Evolutionary conservation across 1,139 yeast species (phyloP).

Genomic region (Debaryomyces robertsiae): DNA sequence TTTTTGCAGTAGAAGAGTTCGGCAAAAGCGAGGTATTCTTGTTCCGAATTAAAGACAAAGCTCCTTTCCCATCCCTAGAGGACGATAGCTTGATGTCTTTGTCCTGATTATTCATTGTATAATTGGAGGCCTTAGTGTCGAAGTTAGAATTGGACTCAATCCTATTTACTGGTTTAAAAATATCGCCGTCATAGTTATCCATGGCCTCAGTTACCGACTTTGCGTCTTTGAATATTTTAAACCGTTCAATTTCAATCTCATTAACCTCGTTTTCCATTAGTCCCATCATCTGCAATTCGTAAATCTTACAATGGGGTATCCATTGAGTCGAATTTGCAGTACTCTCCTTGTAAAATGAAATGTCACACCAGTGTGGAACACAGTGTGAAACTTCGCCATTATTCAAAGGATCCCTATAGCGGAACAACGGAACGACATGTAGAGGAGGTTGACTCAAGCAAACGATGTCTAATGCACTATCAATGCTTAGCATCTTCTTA

Average conservation of each 20-base stretch:
- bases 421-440: constrained; percentile 85
- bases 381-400: constrained; percentile 64
- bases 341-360: constrained; percentile 76
- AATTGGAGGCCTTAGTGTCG: background rate
- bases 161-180: constrained; percentile 40
- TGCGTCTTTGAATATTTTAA: constrained; percentile 32
- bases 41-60: constrained; percentile 31
- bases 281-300: constrained; percentile 98
- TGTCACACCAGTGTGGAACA: constrained; percentile 93
- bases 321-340: constrained; percentile 60
- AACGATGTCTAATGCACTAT: constrained; percentile 83
- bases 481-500: constrained; percentile 71
- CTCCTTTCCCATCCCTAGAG: constrained; percentile 23
- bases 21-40: constrained; percentile 21
- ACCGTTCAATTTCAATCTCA: constrained; percentile 61
- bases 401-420: constrained; percentile 52
- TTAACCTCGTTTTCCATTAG: constrained; percentile 86
- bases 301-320: constrained; percentile 91
- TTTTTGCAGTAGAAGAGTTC: constrained; percentile 19
- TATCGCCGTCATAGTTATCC: constrained; percentile 60
- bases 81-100: constrained; percentile 1
- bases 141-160: background rate
- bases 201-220: constrained; percentile 51
- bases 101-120: background rate
- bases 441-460: constrained; percentile 90